Evolutionary conservation across 441 rosid species (phyloP), one percentile per base, ranked within the genome.

Genomic region (Geranium incanum): DNA sequence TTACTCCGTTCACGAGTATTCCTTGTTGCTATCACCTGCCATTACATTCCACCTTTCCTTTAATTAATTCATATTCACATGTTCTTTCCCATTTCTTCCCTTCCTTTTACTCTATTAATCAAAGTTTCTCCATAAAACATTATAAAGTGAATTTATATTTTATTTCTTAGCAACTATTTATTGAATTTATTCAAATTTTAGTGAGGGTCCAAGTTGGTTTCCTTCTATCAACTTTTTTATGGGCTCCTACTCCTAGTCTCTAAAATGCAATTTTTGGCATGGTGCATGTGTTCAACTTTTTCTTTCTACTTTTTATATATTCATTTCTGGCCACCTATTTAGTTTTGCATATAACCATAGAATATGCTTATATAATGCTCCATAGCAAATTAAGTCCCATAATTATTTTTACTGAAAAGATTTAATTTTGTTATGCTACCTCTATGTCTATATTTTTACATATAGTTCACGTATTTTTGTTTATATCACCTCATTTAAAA

Each of bases 21-120:
- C 85, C 94, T 89, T 55, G 91, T 89, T 59, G 94, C 91, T 70
- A 81, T 86, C 52, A 86, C 91, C 94, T 86, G 88, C 77, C 68
- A 63, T 5, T 21, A 8, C 33, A 21, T 39, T 62, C 75, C 69
- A 68, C 72, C 68, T 16, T 67, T 8, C 64, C 11, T 68, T 21
- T 28, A 57, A 36, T 69, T 43, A 43, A 62, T 36, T 77, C 39
- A 70, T 71, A 74, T 28, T 65, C 69, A 45, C 74, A 50, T 67
- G 80, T 75, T 75, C 23, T 23, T 60, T 60, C 4, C 39, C 55
- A 13, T 71, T 57, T 18, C 21, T 59, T 57, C 18, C 23, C 6
- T 66, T 15, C 38, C 64, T 15, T 72, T 69, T 39, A 67, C 19
- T 11, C 41, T 36, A 45, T 45, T 45, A 13, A 9, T 45, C 52